phyloP scores from a whole-genome alignment of 441 rosid species.

The Adansonia rubrostipa region DNA sequence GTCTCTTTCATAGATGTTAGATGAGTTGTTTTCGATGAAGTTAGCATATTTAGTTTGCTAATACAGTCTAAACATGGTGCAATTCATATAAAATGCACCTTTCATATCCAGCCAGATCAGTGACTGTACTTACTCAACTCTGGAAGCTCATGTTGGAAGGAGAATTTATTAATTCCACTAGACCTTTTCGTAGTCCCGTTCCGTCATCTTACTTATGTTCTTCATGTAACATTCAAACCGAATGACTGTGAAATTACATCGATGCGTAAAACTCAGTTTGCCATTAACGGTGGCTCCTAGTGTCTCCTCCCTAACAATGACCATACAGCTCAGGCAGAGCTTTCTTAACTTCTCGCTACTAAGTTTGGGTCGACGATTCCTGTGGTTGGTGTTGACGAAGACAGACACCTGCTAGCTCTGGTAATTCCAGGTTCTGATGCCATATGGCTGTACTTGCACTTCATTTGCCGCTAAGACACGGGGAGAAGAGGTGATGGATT shows the following conservation, averaged over 20 bases:
- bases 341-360: constrained; percentile 55
- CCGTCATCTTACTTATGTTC: no score
- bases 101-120: background rate
- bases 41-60: background rate
- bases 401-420: no score
- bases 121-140: background rate
- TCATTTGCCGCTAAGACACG: no score
- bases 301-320: background rate
- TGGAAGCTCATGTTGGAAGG: background rate
- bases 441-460: no score
- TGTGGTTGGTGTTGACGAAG: no score
- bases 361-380: background rate
- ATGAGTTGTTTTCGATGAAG: background rate
- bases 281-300: constrained; percentile 41
- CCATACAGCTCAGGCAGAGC: constrained; percentile 66
- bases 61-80: background rate
- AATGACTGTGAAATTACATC: no score
- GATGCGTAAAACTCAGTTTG: background rate
- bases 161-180: background rate
- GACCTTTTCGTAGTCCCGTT: background rate
- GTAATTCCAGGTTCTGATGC: no score
- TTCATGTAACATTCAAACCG: no score
- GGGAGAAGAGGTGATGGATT: no score
- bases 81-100: background rate
- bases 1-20: background rate